A percentile compares a stretch with the other conserved stretches of the same genome.
These are phyloP conservation scores for Dicorynia guianensis DNA, from an alignment of 306 rosid species.

Conservation along the genomic window DNA sequence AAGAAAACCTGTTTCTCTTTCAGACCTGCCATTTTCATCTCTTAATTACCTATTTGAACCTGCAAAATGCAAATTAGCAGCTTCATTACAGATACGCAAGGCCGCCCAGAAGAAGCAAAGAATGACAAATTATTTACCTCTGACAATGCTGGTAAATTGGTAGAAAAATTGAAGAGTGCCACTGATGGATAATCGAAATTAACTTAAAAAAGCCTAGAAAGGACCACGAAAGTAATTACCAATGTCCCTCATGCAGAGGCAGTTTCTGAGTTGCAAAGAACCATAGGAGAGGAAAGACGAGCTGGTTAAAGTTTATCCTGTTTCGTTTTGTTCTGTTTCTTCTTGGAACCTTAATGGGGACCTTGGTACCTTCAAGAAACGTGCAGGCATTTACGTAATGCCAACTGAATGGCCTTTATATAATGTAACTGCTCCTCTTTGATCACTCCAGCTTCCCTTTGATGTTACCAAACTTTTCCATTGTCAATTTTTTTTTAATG, in stretches of 20 bases:
- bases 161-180: not conserved
- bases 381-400: not conserved
- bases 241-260: not conserved
- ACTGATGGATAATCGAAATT: not conserved
- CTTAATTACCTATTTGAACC: constrained; percentile 11
- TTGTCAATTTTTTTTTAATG: not conserved
- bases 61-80: constrained; percentile 24
- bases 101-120: not conserved
- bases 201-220: not conserved
- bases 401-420: constrained; percentile 19
- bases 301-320: not conserved
- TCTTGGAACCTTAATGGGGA: constrained; percentile 5
- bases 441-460: constrained; percentile 16
- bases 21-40: constrained; percentile 35
- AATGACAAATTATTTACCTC: not conserved
- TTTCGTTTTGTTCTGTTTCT: not conserved
- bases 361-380: constrained; percentile 1
- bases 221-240: constrained; percentile 29
- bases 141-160: not conserved
- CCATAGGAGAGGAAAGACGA: constrained; percentile 1
- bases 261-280: not conserved
- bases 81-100: not conserved
- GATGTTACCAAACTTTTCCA: not conserved
- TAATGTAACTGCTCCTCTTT: not conserved
- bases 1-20: not conserved